Evolutionary conservation across 176 grass and related monocot species (phyloP), one percentile per base, ranked within the genome.

Genomic region (Ampelocalamus luodianensis): DNA sequence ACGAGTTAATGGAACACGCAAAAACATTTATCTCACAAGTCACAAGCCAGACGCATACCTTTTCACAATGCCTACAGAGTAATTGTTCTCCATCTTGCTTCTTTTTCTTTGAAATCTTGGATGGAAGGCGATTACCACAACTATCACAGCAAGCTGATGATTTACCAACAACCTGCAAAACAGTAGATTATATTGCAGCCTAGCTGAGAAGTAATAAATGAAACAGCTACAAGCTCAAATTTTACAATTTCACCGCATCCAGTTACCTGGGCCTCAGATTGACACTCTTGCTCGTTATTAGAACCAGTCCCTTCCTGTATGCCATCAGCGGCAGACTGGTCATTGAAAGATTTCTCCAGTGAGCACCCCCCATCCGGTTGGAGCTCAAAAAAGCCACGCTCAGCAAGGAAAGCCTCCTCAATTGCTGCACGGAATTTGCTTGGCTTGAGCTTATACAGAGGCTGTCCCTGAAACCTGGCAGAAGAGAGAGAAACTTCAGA

Each of bases 391-490:
- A 94, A 90, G 0, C 91, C 96, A 38, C 77, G 80, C 68, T 96
- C 89, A 24, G 93, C 91, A 72, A 96, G 85, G 45, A 99, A 99
- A 72, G 91, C 96, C 69, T 99, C 96, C 72, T 99, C 96, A 17
- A 99, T 93, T 66, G 96, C 91, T 72, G 83, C 81, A 65, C 75
- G 27, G 74, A 96, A 99, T 79, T 82, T 96, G 70, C 83, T 90
- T 15, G 90, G 60, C 63, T 82, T 96, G 65, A 79, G 76, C 86
- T 92, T 96, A 75, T 92, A 88, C 38, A 90, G 68, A 70, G 86
- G 70, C 64, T 99, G 91, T 34, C 88, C 93, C 84, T 95, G 96
- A 84, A 94, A 99, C 74, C 95, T 97, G 84, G 38, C 4, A 55
- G 18, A 81, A 77, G 29, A 90, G 16, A 24, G 18, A 56, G 70